Conservation (phyloP, 768 basidiomycete species). For the Pilatotrama ljubarskyi region DNA sequence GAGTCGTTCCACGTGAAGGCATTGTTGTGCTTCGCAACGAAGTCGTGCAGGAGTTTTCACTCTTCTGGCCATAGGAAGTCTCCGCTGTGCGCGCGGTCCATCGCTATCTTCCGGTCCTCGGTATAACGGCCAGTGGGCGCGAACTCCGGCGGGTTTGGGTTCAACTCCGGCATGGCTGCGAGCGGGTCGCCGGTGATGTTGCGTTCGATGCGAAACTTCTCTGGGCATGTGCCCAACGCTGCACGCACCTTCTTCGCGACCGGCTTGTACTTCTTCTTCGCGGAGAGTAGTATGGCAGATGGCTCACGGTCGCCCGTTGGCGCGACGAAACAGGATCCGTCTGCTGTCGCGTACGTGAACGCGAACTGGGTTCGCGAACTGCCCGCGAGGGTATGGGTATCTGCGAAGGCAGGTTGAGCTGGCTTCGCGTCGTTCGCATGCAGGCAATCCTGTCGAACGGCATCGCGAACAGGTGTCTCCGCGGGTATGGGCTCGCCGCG, state of each 20-base stretch:
- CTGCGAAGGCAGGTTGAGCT: no score
- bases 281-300: neutral
- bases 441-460: no score
- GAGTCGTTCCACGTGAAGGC: constrained; percentile 41
- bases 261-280: constrained; percentile 24
- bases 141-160: no score
- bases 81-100: neutral
- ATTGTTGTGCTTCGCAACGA: constrained; percentile 24
- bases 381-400: no score
- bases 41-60: constrained; percentile 31
- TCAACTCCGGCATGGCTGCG: no score
- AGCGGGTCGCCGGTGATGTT: constrained; percentile 18
- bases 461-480: no score
- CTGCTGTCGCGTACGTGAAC: no score
- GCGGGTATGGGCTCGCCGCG: no score
- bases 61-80: constrained; percentile 38
- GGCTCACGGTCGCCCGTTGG: no score
- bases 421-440: no score
- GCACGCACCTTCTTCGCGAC: constrained; percentile 23
- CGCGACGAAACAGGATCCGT: no score
- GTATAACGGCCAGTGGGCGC: constrained; percentile 14
- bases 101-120: neutral
- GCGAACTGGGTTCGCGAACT: no score
- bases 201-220: constrained; percentile 16
- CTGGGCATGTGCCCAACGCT: constrained; percentile 11